A percentile compares a stretch with the other conserved stretches of the same genome.
These are phyloP conservation scores for Pestalotiopsis sp. DNA, from an alignment of 2,329 filamentous ascomycete species.

Conservation along the genomic window DNA sequence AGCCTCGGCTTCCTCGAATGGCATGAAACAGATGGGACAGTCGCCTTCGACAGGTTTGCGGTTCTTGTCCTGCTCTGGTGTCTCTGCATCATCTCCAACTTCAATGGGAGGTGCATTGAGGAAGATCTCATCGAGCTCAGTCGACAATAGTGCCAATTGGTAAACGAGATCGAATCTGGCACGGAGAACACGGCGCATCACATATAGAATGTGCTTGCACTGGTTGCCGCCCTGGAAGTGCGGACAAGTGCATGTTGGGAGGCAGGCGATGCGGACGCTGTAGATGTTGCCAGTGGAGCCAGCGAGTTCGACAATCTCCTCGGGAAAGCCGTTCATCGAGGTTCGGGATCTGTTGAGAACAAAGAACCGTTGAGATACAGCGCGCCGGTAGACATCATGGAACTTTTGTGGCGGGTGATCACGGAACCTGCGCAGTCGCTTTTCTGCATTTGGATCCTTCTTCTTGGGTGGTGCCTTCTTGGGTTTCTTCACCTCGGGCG, in stretches of 20 bases:
- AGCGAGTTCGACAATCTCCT: slow-evolving; percentile 61
- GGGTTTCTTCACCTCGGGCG: background rate
- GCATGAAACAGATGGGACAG: slow-evolving; percentile 61
- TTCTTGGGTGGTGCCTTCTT: slow-evolving; percentile 6
- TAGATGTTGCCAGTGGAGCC: slow-evolving; percentile 71
- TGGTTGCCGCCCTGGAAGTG: slow-evolving; percentile 56
- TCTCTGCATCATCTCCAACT: slow-evolving; percentile 26
- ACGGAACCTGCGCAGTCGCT: slow-evolving; percentile 15
- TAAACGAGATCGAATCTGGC: slow-evolving; percentile 60
- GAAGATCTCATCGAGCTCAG: slow-evolving; percentile 64
- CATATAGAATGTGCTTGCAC: slow-evolving; percentile 69
- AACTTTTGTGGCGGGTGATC: background rate
- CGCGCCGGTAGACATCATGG: slow-evolving; percentile 8
- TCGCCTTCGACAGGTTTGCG: slow-evolving; percentile 56
- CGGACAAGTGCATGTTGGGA: slow-evolving; percentile 59
- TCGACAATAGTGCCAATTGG: slow-evolving; percentile 62
- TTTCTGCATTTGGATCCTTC: slow-evolving; percentile 15
- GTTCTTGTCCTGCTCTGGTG: slow-evolving; percentile 33
- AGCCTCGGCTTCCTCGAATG: slow-evolving; percentile 41
- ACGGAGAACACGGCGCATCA: slow-evolving; percentile 62
- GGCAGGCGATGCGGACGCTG: slow-evolving; percentile 53
- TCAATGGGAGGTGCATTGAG: slow-evolving; percentile 54
- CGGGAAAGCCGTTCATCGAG: slow-evolving; percentile 39
- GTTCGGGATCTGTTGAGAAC: slow-evolving; percentile 43
- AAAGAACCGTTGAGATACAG: slow-evolving; percentile 38